These are phyloP conservation scores for Populus nigra DNA, from an alignment of 345 rosid genomes.

Conservation along the genomic window DNA sequence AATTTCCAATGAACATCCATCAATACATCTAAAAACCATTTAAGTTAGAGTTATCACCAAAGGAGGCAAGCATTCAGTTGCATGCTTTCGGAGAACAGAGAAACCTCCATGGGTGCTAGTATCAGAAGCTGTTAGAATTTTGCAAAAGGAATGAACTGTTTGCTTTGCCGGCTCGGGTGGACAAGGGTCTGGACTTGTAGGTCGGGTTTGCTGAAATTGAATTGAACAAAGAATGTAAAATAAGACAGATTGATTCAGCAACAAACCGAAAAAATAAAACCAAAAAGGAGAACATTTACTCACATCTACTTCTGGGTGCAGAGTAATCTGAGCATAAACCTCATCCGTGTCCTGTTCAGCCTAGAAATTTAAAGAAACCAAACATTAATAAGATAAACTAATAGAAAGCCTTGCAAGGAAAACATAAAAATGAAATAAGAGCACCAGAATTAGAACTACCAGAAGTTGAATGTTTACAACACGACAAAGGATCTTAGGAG, in stretches of 20 bases:
- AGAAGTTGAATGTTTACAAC: slow-evolving; percentile 65
- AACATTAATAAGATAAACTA: not conserved
- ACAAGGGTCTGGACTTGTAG: slow-evolving; percentile 47
- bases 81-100: slow-evolving; percentile 86
- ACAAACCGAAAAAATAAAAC: not conserved
- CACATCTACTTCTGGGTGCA: slow-evolving; percentile 64
- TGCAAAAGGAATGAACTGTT: slow-evolving; percentile 68
- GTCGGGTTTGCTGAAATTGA: slow-evolving; percentile 48
- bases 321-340: slow-evolving; percentile 87
- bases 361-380: slow-evolving; percentile 37
- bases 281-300: slow-evolving; percentile 22
- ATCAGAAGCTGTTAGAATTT: slow-evolving; percentile 92
- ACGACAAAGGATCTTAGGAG: slow-evolving; percentile 77
- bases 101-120: slow-evolving; percentile 99
- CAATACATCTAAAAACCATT: not conserved
- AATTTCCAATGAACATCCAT: not conserved
- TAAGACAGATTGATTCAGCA: not conserved
- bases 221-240: not conserved
- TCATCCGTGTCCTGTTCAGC: slow-evolving; percentile 97
- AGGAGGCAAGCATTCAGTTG: slow-evolving; percentile 88
- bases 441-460: slow-evolving; percentile 38
- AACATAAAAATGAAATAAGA: not conserved
- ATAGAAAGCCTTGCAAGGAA: not conserved
- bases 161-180: slow-evolving; percentile 44
- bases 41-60: slow-evolving; percentile 45